Evolutionary conservation across 164 flowering plant species (phyloP), one percentile per base, ranked within the genome.

Genomic region (Chloranthus sessilifolius): DNA sequence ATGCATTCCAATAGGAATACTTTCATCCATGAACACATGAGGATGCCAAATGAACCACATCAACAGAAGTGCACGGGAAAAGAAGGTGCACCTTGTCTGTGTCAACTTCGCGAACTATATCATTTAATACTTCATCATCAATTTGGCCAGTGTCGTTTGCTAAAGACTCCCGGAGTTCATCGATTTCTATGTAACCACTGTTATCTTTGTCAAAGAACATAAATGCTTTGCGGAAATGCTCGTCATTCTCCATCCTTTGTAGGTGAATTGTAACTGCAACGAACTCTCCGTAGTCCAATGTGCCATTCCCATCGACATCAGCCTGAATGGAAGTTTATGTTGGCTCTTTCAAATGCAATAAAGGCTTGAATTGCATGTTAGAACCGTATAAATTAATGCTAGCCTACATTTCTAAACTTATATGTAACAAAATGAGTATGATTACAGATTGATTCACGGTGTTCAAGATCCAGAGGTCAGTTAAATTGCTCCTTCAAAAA

Each of bases 301-400:
- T 76, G 46, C 97, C 99, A 68, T 86, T 94, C 44, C 96, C 92
- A 72, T 94, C 86, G 51, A 87, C 96, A 76, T 94, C 99, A 58
- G 99, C 99, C 99, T 94, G 64, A 53, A 63, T 37, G 33, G 38
- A 64, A 56, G 17, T 33, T 9, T 22, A 33, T 10, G n/a, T n/a
- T 27, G 2, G n/a, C n/a, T n/a, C n/a, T n/a, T n/a, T n/a, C n/a
- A n/a, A n/a, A n/a, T n/a, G n/a, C n/a, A n/a, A n/a, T n/a, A n/a
- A n/a, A n/a, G n/a, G n/a, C n/a, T n/a, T n/a, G n/a, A n/a, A n/a
- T n/a, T n/a, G n/a, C n/a, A n/a, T n/a, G n/a, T n/a, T n/a, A n/a
- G n/a, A n/a, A n/a, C n/a, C n/a, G n/a, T n/a, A n/a, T n/a, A n/a
- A n/a, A n/a, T n/a, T n/a, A n/a, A n/a, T n/a, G n/a, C n/a, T n/a